Evolutionary conservation across 768 basidiomycete species (phyloP), one percentile per base, ranked within the genome.

Genomic region (Suillus subluteus): DNA sequence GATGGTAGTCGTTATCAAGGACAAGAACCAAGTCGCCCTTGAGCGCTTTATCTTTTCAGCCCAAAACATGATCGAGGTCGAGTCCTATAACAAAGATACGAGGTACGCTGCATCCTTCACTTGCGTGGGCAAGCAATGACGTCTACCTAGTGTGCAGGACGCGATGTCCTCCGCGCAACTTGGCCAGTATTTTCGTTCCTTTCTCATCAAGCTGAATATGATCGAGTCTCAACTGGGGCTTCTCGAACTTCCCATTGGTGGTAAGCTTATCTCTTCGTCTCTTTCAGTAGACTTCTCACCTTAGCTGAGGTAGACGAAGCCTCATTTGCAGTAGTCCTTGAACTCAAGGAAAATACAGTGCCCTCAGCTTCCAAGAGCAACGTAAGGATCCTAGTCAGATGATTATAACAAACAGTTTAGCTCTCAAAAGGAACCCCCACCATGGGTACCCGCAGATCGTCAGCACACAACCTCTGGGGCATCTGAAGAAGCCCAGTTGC

Each of bases 1-100:
- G 69, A 87, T 96, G 9, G 85, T 94, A 3, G 80, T 98, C 7
- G 90, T 96, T 40, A 89, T 98, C 76, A 96, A 95, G 72, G 87
- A 91, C 74, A 88, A 87, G 68, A 85, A 91, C 12, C 89, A 95
- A 67, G 81, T 89, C 30, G 85, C 94, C 18, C 79, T 98, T n/a
- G 96, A 99, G 75, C 86, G 96, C 3, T 98, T 92, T 76, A 85
- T 97, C 23, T 95, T 98, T 75, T 88, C 94, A 30, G 75, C 97
- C n/a, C 88, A 91, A 67, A 91, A 85, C 75, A 90, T 96, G 87
- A 86, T 94, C 37, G 75, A 88, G 63, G 84, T 92, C 37, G 91
- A 91, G 68, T 70, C 82, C 0, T 91, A 85, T 78, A 84, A 91
- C 74, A 91, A 88, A 73, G 88, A 92, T 68, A 85, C 85, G 23